Evolutionary conservation across 202 grass and related monocot species (phyloP).

Genomic region (Hordeum pubiflorum): DNA sequence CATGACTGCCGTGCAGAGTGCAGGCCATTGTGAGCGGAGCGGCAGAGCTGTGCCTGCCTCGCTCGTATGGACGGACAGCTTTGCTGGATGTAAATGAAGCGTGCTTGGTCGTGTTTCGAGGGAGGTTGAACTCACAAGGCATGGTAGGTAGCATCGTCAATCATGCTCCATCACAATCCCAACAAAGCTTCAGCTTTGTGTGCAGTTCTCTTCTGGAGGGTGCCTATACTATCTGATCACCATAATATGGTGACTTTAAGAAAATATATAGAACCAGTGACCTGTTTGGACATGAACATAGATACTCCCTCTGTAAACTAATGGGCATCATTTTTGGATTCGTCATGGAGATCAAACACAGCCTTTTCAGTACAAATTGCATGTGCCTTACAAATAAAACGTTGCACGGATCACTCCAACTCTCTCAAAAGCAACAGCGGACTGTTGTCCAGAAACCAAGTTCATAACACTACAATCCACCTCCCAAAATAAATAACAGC

Average conservation of each 20-base stretch:
- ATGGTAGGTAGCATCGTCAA: background rate
- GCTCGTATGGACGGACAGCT: background rate
- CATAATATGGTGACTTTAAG: too few species aligned
- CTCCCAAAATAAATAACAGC: conserved; percentile 25
- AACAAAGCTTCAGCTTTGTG: background rate
- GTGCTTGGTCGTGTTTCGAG: background rate
- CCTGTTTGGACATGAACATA: too few species aligned
- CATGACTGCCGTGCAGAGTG: background rate
- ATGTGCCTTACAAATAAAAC: too few species aligned
- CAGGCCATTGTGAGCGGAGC: background rate
- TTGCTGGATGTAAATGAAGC: background rate
- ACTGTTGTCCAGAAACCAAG: conserved; percentile 3
- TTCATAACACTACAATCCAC: conserved; percentile 23
- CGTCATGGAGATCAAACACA: too few species aligned
- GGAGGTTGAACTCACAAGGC: too few species aligned
- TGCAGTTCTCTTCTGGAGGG: background rate
- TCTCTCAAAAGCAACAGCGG: background rate
- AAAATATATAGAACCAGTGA: too few species aligned
- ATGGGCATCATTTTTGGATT: too few species aligned
- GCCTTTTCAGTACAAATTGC: too few species aligned
- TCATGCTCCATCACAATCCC: background rate
- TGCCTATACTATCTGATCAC: background rate
- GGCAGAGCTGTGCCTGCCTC: background rate
- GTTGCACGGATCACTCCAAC: too few species aligned
- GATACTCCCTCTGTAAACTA: too few species aligned